Percentiles rank a stretch among this genome's conserved stretches.
phyloP scores from a whole-genome alignment of 2,329 filamentous ascomycete genomes.

The Westerdykella sp. region DNA sequence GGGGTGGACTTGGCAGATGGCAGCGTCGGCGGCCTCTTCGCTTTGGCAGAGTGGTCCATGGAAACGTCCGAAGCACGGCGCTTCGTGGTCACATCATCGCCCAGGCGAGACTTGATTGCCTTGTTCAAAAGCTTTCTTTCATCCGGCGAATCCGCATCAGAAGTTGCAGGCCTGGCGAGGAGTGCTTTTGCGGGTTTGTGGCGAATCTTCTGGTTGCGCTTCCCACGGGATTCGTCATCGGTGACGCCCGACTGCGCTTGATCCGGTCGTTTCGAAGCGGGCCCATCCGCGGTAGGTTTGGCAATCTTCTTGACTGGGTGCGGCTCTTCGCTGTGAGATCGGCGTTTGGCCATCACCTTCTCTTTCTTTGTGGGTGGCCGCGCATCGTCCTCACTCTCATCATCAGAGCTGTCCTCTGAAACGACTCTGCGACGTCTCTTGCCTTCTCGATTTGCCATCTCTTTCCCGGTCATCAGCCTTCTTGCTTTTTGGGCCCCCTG shows the following conservation, averaged over 20 bases:
- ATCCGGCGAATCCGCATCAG: conserved; percentile 32
- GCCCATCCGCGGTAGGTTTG: conserved; percentile 28
- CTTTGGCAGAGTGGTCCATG: conserved; percentile 18
- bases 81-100: conserved; percentile 31
- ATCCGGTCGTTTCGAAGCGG: conserved; percentile 17
- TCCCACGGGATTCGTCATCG: conserved; percentile 22
- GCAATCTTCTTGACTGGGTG: conserved; percentile 28
- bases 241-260: conserved; percentile 26
- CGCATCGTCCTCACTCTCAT: conserved; percentile 35
- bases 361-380: conserved; percentile 23
- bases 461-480: conserved; percentile 32
- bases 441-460: conserved; percentile 31
- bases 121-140: conserved; percentile 29
- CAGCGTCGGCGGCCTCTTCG: conserved; percentile 28
- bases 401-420: conserved; percentile 30
- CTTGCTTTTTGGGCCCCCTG: conserved; percentile 29
- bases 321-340: conserved; percentile 32
- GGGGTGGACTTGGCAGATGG: conserved; percentile 32
- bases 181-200: conserved; percentile 20
- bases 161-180: conserved; percentile 24
- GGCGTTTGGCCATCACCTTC: conserved; percentile 21
- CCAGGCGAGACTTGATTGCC: conserved; percentile 27
- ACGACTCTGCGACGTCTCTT: conserved; percentile 29
- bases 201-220: conserved; percentile 21
- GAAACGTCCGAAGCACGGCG: conserved; percentile 28